A percentile compares a stretch with the other conserved stretches of the same genome.
Evolutionary conservation across 148 eudicot genomes (phyloP).

Genomic region (Silene conica): DNA sequence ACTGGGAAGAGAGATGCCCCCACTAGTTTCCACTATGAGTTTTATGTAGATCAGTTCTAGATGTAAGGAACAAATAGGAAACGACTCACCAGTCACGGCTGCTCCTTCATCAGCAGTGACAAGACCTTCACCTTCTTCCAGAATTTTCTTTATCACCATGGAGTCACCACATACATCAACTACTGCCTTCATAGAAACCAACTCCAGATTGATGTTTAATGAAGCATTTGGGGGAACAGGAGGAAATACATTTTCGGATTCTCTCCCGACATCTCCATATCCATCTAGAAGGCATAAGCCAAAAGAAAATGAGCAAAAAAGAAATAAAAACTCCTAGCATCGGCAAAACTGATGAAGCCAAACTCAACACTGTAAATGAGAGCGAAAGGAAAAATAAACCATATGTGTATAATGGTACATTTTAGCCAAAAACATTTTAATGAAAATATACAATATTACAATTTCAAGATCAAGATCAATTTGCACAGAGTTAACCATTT

Average conservation of each 20-base stretch:
- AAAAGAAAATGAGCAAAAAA: background rate
- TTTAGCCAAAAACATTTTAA: no score
- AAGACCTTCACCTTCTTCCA: conserved; percentile 53
- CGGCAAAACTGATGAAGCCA: background rate
- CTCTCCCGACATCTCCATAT: conserved; percentile 32
- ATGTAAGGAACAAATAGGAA: conserved; percentile 5
- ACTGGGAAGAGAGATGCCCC: background rate
- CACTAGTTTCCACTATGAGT: no score
- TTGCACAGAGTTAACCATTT: no score
- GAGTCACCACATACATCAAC: conserved; percentile 54
- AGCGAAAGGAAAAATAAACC: background rate
- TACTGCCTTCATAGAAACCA: conserved; percentile 51
- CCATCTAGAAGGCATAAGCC: conserved; percentile 43
- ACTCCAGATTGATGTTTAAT: conserved; percentile 36
- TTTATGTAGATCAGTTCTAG: background rate
- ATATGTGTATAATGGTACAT: no score
- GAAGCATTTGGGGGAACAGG: conserved; percentile 39
- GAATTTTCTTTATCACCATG: conserved; percentile 52
- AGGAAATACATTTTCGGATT: conserved; percentile 24
- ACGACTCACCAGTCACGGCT: conserved; percentile 45
- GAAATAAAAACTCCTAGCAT: background rate
- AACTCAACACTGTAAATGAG: background rate
- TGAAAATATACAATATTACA: no score
- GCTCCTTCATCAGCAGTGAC: conserved; percentile 54
- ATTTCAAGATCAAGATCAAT: no score